Evolutionary conservation across 352 stramenopile genomes (phyloP).

Genomic region (Globisporangium perplexum): DNA sequence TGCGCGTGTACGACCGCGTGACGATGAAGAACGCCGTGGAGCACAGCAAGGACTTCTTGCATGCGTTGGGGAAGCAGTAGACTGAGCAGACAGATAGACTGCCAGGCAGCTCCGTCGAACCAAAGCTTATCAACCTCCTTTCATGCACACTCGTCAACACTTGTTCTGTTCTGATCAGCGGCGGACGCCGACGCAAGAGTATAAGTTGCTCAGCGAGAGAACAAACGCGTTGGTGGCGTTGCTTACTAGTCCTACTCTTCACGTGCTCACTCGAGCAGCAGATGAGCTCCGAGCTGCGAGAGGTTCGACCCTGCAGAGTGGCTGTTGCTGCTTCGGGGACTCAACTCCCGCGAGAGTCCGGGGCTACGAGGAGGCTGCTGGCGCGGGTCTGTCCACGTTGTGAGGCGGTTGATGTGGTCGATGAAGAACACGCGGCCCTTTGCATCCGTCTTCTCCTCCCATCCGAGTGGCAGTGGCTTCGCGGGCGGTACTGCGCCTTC

Average conservation of each 20-base stretch:
- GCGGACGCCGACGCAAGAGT: background rate
- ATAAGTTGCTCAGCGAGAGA: background rate
- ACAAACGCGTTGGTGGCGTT: background rate
- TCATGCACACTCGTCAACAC: too few relatives aligned
- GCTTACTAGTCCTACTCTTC: background rate
- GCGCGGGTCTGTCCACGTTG: slow-evolving; percentile 63
- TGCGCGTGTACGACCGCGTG: slow-evolving; percentile 61
- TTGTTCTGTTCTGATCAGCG: too few relatives aligned
- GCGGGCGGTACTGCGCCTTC: background rate
- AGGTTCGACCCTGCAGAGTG: slow-evolving; percentile 8
- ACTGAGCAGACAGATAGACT: background rate
- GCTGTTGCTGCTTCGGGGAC: slow-evolving; percentile 7
- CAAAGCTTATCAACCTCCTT: background rate
- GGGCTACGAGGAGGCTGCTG: slow-evolving; percentile 2
- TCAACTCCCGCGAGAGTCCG: background rate
- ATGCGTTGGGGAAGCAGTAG: slow-evolving; percentile 17
- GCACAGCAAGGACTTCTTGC: slow-evolving; percentile 53
- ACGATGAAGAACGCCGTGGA: slow-evolving; percentile 61
- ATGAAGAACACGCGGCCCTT: slow-evolving; percentile 72
- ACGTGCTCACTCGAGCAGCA: slow-evolving; percentile 9
- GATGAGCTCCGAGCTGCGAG: slow-evolving; percentile 6
- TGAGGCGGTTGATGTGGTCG: slow-evolving; percentile 69
- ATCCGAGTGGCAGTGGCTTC: slow-evolving; percentile 46
- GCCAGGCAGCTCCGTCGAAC: too few relatives aligned
- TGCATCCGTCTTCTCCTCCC: slow-evolving; percentile 61